These are phyloP conservation scores for Asterophora lycoperdoides DNA, from an alignment of 768 basidiomycete species.

Conservation along the genomic window DNA sequence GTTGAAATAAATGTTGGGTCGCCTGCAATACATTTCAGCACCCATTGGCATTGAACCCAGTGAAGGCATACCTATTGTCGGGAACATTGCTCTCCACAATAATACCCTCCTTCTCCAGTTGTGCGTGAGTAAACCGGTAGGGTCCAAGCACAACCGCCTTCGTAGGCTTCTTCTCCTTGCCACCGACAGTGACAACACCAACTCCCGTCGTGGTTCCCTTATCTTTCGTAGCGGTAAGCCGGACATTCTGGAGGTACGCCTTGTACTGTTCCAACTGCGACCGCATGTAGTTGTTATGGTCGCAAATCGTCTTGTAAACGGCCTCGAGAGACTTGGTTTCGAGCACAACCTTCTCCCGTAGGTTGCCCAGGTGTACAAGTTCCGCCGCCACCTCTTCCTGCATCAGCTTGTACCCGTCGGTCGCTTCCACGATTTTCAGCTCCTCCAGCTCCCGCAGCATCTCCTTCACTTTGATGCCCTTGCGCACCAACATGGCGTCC, in stretches of 20 bases:
- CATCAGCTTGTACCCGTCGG: slow-evolving; percentile 90
- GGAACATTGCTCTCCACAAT: slow-evolving; percentile 99
- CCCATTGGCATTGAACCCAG: not conserved
- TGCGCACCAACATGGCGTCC: slow-evolving; percentile 91
- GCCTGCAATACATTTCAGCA: slow-evolving; percentile 41
- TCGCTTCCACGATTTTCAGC: slow-evolving; percentile 73
- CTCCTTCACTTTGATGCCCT: slow-evolving; percentile 99
- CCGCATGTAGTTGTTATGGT: slow-evolving; percentile 97
- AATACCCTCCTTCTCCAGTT: slow-evolving; percentile 98
- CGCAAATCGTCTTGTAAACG: slow-evolving; percentile 99
- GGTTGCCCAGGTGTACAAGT: slow-evolving; percentile 92
- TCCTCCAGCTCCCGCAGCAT: slow-evolving; percentile 97
- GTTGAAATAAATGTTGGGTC: slow-evolving; percentile 98
- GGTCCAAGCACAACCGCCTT: slow-evolving; percentile 90
- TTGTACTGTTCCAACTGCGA: slow-evolving; percentile 99
- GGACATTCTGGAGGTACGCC: slow-evolving; percentile 97
- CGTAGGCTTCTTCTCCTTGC: slow-evolving; percentile 91
- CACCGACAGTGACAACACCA: slow-evolving; percentile 92
- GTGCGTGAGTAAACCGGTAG: slow-evolving; percentile 96
- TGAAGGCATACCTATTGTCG: slow-evolving; percentile 75
- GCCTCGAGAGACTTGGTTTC: slow-evolving; percentile 93
- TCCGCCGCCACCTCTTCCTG: slow-evolving; percentile 96
- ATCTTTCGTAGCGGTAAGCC: slow-evolving; percentile 83
- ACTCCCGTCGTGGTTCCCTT: slow-evolving; percentile 86
- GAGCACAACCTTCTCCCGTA: slow-evolving; percentile 90